Evolutionary conservation across 805 yeast genomes (phyloP).

Genomic region (Suhomyces xylopsoci): DNA sequence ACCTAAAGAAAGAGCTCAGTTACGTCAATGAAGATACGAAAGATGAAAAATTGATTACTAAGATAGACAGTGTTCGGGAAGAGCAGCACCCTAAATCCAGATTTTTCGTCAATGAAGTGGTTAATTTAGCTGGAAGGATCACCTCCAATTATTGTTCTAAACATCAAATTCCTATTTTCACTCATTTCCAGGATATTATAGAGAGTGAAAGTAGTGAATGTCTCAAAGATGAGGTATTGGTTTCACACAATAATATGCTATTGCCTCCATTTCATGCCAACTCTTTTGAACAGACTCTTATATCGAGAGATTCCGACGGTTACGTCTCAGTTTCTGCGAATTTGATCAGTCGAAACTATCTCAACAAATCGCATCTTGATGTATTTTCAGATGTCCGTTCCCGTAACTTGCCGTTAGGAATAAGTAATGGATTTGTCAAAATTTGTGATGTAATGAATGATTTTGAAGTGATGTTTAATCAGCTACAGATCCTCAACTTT

Average conservation of each 20-base stretch:
- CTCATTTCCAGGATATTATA: constrained; percentile 17
- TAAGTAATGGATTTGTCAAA: constrained; percentile 27
- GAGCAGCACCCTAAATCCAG: constrained; percentile 8
- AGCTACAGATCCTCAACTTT: constrained; percentile 36
- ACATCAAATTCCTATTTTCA: constrained; percentile 16
- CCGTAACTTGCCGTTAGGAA: constrained; percentile 25
- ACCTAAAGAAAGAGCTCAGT: constrained; percentile 13
- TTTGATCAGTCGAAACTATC: constrained; percentile 31
- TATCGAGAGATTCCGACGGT: constrained; percentile 36
- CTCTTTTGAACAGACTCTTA: constrained; percentile 34
- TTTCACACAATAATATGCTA: constrained; percentile 34
- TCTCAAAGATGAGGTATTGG: constrained; percentile 23
- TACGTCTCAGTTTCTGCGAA: constrained; percentile 32
- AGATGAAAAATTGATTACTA: constrained; percentile 7
- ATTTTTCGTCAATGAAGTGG: constrained; percentile 27
- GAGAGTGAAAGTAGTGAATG: constrained; percentile 13
- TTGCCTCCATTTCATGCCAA: constrained; percentile 35
- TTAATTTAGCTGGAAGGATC: constrained; percentile 23
- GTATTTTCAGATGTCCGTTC: constrained; percentile 8
- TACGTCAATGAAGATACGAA: constrained; percentile 1
- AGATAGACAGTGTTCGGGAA: constrained; percentile 1
- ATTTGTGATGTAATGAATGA: constrained; percentile 20
- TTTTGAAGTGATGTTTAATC: constrained; percentile 30
- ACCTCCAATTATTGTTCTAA: constrained; percentile 20
- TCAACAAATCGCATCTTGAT: constrained; percentile 16